Base-by-base conservation (phyloP, 257 asterid genomes). In the Solanum gracilifrons region DNA sequence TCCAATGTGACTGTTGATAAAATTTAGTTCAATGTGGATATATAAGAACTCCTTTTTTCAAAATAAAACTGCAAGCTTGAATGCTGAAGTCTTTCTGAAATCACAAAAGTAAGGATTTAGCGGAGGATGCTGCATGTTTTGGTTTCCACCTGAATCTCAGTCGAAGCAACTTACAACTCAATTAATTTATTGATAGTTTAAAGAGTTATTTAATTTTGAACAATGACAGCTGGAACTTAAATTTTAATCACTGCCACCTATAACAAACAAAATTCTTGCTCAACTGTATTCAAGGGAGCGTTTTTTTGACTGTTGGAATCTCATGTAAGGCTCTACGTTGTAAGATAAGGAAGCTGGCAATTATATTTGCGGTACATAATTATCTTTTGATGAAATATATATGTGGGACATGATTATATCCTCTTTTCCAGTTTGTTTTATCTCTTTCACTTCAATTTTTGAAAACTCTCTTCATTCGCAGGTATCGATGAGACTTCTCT, bases 401-500 rank as follows among this genome's bases (percentile, higher is more conserved):
- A 20, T 73, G 48, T 18, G 83, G 55, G 37, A 43, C 85, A 13
- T 27, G 9, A 43, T 79, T 16, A 43, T 79, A 79, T 43, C 39
- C 6, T 13, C 66, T 25, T 79, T 27, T 79, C 66, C 85, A 43
- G 58, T 51, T 79, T 43, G 64, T 79, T 79, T 8, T 13, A 27
- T 79, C 62, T 79, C 60, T 39, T 27, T 79, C 25, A 43, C 39
- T 79, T 79, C 84, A 88, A 76, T 86, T 85, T 85, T 46, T 43
- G 21, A 79, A 39, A 43, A 43, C 16, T 27, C 66, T 79, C 39
- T 27, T 88, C 87, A 41, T 91, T 87, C 75, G 84, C 95, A 96
- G 99, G 94, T 88, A 87, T 92, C 71, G 82, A 86, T 74, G 97
- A 90, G 86, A 88, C 85, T 35, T 58, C 82, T 89, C 86, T 95